Evolutionary conservation across 352 stramenopile genomes (phyloP).

Genomic region (Phytophthora hybrid): DNA sequence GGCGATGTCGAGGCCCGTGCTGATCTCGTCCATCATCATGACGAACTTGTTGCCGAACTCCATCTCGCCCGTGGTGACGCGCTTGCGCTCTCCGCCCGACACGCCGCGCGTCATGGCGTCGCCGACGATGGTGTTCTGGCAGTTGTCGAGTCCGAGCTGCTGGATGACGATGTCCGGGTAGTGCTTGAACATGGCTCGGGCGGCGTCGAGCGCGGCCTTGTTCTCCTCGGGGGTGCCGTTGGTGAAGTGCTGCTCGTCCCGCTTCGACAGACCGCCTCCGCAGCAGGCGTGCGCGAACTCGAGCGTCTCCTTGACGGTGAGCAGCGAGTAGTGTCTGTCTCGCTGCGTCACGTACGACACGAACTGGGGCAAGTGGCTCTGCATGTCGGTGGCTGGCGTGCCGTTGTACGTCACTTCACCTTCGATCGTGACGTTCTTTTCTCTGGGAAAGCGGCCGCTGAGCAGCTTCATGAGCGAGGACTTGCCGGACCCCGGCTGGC

Average conservation of each 20-base stretch:
- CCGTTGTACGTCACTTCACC: conserved; percentile 40
- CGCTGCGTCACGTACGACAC: not conserved
- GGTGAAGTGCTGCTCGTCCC: conserved; percentile 6
- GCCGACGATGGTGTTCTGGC: conserved; percentile 70
- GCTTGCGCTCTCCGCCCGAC: conserved; percentile 79
- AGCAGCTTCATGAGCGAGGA: no score
- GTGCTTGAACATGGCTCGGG: conserved; percentile 9
- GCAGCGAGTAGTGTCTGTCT: not conserved
- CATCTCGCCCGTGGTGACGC: conserved; percentile 82
- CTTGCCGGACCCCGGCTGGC: no score
- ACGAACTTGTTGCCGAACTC: conserved; percentile 85
- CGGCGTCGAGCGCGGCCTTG: conserved; percentile 17
- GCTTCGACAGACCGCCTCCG: conserved; percentile 10
- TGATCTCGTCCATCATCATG: conserved; percentile 88
- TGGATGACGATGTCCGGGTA: conserved; percentile 53
- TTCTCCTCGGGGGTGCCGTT: conserved; percentile 35
- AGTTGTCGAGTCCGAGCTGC: conserved; percentile 59
- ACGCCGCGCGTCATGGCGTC: conserved; percentile 72
- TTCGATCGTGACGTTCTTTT: conserved; percentile 30
- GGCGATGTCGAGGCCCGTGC: conserved; percentile 67
- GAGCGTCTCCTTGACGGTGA: not conserved
- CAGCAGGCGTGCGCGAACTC: conserved; percentile 28
- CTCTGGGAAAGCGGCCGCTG: conserved; percentile 18
- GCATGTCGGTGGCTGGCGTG: no score
- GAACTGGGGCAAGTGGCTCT: conserved; percentile 47